Base-by-base conservation (phyloP, 768 basidiomycete species). In the Tylopilus felleus region DNA sequence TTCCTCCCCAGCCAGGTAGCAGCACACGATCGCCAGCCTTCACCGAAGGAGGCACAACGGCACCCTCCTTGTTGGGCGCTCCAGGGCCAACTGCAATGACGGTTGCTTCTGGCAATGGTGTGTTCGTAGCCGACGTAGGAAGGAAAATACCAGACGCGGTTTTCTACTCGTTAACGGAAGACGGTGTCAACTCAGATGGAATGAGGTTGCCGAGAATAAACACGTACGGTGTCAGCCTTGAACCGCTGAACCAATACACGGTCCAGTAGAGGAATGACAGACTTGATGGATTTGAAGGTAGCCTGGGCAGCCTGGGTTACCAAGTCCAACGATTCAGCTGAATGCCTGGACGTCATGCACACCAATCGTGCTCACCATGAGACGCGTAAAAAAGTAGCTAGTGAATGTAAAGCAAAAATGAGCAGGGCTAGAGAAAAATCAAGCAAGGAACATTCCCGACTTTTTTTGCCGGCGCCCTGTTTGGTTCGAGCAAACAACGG, bases 71-170 rank as follows among this genome's bases (percentile, higher is more conserved):
- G 77, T 90, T 82, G 21, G 85, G 88, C n/a, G 89, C 89, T 29
- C 97, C 97, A 31, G 96, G 96, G 52, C 96, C 96, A 45, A 91
- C 88, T 25, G 97, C 91, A 69, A 98, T 88, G 66, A 97, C 96
- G 28, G 93, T 96, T 6, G 93, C 96, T 74, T 98, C 96, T 2
- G 96, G 94, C n/a, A 98, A 81, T 22, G 94, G 94, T 62, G 72
- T 84, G 60, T 71, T 81, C 25, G 91, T 93, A 6, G 90, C 84
- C 1, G 93, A 92, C 0, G 89, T 82, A n/a, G 97, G 97, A 43
- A 99, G 80, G 83, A 94, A 94, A 69, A 99, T 86, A 33, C 97
- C 97, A 22, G 88, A 74, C 4, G 97, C 89, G n/a, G 96, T 99
- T 95, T 98, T 97, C 95, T 98, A 62, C 36, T 7, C 9, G 13